Percentiles rank a stretch among this genome's conserved stretches.
Conservation (phyloP, 148 eudicot species). For the Rhododendron vialii region DNA sequence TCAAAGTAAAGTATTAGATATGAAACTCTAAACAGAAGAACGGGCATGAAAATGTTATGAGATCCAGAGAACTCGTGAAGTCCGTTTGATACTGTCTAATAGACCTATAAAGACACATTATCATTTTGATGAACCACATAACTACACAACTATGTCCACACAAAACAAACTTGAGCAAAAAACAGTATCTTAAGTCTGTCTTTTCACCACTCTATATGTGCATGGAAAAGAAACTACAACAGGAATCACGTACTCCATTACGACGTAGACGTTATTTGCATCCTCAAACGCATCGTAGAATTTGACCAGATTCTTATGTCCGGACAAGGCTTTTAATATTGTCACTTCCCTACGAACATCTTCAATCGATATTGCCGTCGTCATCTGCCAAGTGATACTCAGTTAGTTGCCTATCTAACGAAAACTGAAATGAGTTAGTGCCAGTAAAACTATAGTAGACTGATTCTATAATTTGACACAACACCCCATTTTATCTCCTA, state of each 20-base stretch:
- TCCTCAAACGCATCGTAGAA: constrained; percentile 93
- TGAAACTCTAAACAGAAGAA: neutral
- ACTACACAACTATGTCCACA: neutral
- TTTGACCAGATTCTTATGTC: constrained; percentile 72
- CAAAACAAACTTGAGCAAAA: neutral
- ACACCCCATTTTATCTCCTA: neutral
- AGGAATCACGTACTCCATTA: constrained; percentile 79
- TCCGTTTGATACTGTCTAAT: neutral
- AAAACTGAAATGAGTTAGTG: neutral
- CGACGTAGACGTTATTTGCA: constrained; percentile 71
- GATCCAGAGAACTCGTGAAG: neutral
- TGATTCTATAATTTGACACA: neutral
- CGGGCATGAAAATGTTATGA: neutral
- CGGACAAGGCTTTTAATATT: constrained; percentile 84
- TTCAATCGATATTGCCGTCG: constrained; percentile 89
- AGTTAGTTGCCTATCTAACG: neutral
- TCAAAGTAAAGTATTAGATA: neutral
- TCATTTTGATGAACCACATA: neutral
- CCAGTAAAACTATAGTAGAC: neutral
- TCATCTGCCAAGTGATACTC: constrained; percentile 59
- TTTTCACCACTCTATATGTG: neutral
- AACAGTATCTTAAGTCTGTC: neutral
- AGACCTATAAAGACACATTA: neutral
- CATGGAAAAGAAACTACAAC: neutral
- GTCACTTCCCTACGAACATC: constrained; percentile 99